Conservation (phyloP, 169 alveolate genomes). For the Eimeria falciformis region DNA sequence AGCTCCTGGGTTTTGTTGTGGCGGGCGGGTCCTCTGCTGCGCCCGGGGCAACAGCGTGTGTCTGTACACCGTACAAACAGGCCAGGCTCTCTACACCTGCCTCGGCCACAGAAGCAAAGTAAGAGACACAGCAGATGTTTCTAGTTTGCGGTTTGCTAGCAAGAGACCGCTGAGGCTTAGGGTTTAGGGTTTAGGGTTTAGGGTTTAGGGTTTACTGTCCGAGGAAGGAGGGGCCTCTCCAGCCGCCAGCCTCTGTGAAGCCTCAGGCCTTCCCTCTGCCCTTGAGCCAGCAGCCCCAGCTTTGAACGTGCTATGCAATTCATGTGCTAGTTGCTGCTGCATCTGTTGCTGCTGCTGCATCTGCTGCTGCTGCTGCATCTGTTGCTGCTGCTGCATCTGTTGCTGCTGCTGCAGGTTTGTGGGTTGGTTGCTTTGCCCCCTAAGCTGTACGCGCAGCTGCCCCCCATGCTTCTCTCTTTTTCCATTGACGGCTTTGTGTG, state of each 20-base stretch:
- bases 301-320: too few relatives aligned
- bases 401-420: slow-evolving; percentile 57
- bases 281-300: too few relatives aligned
- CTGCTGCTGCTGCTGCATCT: slow-evolving; percentile 21
- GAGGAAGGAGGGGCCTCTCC: too few relatives aligned
- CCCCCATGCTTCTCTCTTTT: slow-evolving; percentile 53
- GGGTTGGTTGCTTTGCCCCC: slow-evolving; percentile 39
- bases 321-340: too few relatives aligned
- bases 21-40: slow-evolving; percentile 30
- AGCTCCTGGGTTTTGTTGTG: slow-evolving; percentile 44
- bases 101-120: slow-evolving; percentile 34
- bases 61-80: slow-evolving; percentile 16
- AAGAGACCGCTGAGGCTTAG: too few relatives aligned
- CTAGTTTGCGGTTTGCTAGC: too few relatives aligned
- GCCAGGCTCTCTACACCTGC: slow-evolving; percentile 3
- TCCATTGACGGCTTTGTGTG: slow-evolving; percentile 5
- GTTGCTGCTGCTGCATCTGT: slow-evolving; percentile 51
- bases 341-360: slow-evolving; percentile 10
- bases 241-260: too few relatives aligned
- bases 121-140: too few relatives aligned
- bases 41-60: not conserved
- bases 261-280: too few relatives aligned
- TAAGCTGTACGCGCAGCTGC: slow-evolving; percentile 40
- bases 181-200: too few relatives aligned
- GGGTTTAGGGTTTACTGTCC: too few relatives aligned